These are phyloP conservation scores for Apiospora pterosperma DNA, from an alignment of 2,329 filamentous ascomycete species.

Conservation along the genomic window DNA sequence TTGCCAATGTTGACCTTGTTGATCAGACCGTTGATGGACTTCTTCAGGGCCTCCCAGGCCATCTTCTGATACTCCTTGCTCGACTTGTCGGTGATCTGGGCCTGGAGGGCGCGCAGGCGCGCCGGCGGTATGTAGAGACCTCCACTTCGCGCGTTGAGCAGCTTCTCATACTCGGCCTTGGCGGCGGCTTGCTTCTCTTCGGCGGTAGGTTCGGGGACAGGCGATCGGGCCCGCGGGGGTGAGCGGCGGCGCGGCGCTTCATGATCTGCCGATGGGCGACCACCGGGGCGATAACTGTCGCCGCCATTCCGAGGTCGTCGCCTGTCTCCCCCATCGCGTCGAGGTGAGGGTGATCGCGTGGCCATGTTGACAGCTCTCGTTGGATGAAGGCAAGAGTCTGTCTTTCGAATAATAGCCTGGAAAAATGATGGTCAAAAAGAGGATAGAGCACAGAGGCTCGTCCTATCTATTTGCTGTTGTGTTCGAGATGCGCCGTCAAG, in stretches of 20 bases:
- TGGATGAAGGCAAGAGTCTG: too few relatives aligned
- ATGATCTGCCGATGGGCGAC: slow-evolving; percentile 6
- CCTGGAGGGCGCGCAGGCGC: slow-evolving; percentile 83
- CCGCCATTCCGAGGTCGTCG: slow-evolving; percentile 38
- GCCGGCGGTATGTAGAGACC: slow-evolving; percentile 96
- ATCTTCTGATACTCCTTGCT: slow-evolving; percentile 98
- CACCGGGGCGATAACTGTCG: slow-evolving; percentile 48
- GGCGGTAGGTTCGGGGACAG: slow-evolving; percentile 50
- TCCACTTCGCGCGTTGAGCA: slow-evolving; percentile 88
- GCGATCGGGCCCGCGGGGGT: slow-evolving; percentile 16
- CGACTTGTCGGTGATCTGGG: slow-evolving; percentile 93
- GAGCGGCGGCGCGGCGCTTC: slow-evolving; percentile 10
- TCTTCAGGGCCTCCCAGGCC: slow-evolving; percentile 98
- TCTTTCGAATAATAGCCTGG: not conserved
- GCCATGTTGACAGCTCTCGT: not conserved
- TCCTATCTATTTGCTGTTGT: not conserved
- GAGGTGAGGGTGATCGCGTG: slow-evolving; percentile 24
- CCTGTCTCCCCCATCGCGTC: slow-evolving; percentile 17
- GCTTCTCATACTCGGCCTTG: slow-evolving; percentile 90
- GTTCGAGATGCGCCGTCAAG: not conserved
- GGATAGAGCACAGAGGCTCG: not conserved
- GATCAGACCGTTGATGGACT: slow-evolving; percentile 97
- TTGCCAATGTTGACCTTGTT: slow-evolving; percentile 99
- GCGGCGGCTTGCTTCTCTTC: slow-evolving; percentile 85
- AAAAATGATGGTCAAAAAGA: not conserved